phyloP scores from a whole-genome alignment of 441 rosid genomes.

The Theobroma grandiflorum region DNA sequence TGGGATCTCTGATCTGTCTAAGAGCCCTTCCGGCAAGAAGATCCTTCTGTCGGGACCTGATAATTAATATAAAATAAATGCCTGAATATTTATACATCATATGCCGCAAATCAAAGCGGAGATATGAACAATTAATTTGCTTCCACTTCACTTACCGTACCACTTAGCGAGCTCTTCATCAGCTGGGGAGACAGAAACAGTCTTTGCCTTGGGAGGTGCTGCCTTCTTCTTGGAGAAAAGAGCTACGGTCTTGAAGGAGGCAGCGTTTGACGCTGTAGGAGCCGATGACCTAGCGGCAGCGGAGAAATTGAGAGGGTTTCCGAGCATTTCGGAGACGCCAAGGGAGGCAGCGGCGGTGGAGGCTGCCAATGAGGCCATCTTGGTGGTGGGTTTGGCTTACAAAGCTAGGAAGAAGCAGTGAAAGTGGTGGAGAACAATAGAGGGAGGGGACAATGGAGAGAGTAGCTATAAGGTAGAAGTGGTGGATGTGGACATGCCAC shows the following conservation, averaged over 20 bases:
- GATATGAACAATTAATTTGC: no score
- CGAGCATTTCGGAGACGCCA: conserved; percentile 85
- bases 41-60: conserved; percentile 97
- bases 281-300: conserved; percentile 57
- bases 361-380: conserved; percentile 65
- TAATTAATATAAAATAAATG: conserved; percentile 13
- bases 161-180: conserved; percentile 95
- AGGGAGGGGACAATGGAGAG: conserved; percentile 32
- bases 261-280: conserved; percentile 59
- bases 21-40: conserved; percentile 92
- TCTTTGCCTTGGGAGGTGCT: conserved; percentile 66
- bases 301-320: conserved; percentile 74
- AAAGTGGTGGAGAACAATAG: conserved; percentile 17
- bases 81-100: neutral
- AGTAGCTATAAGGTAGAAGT: conserved; percentile 56
- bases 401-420: conserved; percentile 18
- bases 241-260: conserved; percentile 76
- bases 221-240: conserved; percentile 86
- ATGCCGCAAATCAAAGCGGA: no score
- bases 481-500: conserved; percentile 65
- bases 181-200: conserved; percentile 49
- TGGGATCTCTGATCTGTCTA: conserved; percentile 96
- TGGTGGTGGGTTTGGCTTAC: neutral
- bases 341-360: conserved; percentile 73
- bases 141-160: conserved; percentile 68